Conservation (phyloP, 2,329 filamentous ascomycete species). For the Fusarium ramigenum region DNA sequence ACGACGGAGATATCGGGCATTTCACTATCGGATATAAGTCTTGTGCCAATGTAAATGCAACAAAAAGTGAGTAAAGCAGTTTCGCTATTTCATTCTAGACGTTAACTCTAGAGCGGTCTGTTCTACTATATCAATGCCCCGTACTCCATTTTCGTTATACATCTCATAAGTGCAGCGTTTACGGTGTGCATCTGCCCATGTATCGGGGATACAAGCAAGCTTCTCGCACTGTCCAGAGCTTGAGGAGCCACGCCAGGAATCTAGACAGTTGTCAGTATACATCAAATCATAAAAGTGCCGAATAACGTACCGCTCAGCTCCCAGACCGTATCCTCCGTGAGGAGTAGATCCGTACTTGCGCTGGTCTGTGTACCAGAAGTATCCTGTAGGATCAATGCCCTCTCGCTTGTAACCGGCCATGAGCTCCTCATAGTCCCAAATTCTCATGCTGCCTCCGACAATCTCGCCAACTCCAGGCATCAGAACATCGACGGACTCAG, state of each 20-base stretch:
- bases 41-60: neutral
- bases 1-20: conserved; percentile 15
- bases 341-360: conserved; percentile 91
- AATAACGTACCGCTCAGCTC: conserved; percentile 73
- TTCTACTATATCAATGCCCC: conserved; percentile 17
- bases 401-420: conserved; percentile 89
- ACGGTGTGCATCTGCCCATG: conserved; percentile 84
- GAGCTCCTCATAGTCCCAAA: conserved; percentile 89
- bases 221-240: conserved; percentile 72
- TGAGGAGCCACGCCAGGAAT: conserved; percentile 70
- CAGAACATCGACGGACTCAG: conserved; percentile 86
- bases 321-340: conserved; percentile 92
- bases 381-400: conserved; percentile 82
- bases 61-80: conserved; percentile 21
- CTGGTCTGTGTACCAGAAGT: conserved; percentile 99
- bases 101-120: conserved; percentile 19
- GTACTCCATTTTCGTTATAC: conserved; percentile 28
- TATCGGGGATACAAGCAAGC: conserved; percentile 81
- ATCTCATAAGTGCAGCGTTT: conserved; percentile 33
- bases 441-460: conserved; percentile 95
- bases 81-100: conserved; percentile 21
- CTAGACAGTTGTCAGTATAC: conserved; percentile 11
- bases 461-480: conserved; percentile 98
- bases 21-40: neutral
- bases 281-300: neutral